Conservation (phyloP, 2,329 filamentous ascomycete genomes). For the Talaromyces pinophilus region DNA sequence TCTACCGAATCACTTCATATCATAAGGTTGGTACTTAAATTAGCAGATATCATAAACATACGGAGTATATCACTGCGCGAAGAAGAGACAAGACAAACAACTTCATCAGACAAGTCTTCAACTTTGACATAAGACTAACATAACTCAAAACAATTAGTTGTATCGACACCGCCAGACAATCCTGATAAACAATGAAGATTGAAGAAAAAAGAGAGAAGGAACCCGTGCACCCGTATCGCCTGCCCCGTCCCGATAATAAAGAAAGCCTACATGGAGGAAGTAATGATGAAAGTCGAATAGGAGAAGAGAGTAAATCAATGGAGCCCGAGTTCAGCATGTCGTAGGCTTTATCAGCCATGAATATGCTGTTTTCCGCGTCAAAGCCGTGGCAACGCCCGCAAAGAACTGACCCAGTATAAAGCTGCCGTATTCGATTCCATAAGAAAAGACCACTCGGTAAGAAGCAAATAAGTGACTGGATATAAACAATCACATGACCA, state of each 20-base stretch:
- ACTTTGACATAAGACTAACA: neutral
- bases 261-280: neutral
- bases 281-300: neutral
- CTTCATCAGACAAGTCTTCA: neutral
- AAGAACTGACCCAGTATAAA: neutral
- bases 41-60: constrained; percentile 3
- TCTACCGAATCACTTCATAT: neutral
- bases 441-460: neutral
- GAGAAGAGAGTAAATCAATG: neutral
- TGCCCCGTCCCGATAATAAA: constrained; percentile 15
- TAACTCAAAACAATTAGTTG: constrained; percentile 5
- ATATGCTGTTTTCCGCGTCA: neutral
- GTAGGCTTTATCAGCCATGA: neutral
- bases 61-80: neutral
- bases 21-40: neutral
- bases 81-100: neutral
- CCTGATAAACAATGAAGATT: neutral
- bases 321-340: neutral
- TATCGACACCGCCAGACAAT: constrained; percentile 8
- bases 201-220: neutral
- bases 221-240: constrained; percentile 21
- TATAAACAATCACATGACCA: neutral
- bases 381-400: neutral
- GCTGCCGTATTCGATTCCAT: neutral
- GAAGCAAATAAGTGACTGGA: constrained; percentile 1